Evolutionary conservation across 305 asterid species (phyloP), one percentile per base, ranked within the genome.

Genomic region (Solanum hybrid): DNA sequence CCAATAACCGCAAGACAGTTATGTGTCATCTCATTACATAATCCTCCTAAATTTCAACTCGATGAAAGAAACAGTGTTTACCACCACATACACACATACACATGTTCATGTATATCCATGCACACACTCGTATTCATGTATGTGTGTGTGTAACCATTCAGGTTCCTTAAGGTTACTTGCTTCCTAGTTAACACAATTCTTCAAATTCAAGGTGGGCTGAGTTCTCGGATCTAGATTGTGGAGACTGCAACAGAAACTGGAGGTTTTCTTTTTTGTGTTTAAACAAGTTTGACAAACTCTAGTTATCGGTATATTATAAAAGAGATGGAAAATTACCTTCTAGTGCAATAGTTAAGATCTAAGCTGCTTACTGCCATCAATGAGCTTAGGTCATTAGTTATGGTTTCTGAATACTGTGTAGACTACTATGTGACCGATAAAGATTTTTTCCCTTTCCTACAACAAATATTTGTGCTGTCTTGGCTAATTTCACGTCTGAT

Each of bases 401-500:
- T 82, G 14, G 11, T 29, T 81, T 27, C 71, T 27, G 19, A 29
- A 15, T 31, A 42, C 40, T 27, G 17, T 15, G 72, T 45, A 27
- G 17, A 82, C 36, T 45, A 29, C 87, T 82, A 51, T 19, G 73
- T 31, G 76, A 31, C 27, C 3, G 9, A 34, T 51, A 51, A 11
- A 56, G 75, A 88, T 15, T 66, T 32, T 42, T 82, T 88, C 17
- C 24, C 69, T 45, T 37, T 51, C 34, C 78, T 22, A 76, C 4
- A 36, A 75, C 26, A 88, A 77, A 22, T 14, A 29, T 45, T 51
- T 77, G 89, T 27, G 73, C 24, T 27, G 27, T 56, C 37, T 15
- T 17, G 34, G 32, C 13, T 85, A 35, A 85, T 84, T 89, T 87
- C 56, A 88, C 56, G 80, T 91, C 90, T 69, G 85, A 90, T 77